phyloP scores from a whole-genome alignment of 202 grass and related monocot species.

The Brachypodium distachyon region DNA sequence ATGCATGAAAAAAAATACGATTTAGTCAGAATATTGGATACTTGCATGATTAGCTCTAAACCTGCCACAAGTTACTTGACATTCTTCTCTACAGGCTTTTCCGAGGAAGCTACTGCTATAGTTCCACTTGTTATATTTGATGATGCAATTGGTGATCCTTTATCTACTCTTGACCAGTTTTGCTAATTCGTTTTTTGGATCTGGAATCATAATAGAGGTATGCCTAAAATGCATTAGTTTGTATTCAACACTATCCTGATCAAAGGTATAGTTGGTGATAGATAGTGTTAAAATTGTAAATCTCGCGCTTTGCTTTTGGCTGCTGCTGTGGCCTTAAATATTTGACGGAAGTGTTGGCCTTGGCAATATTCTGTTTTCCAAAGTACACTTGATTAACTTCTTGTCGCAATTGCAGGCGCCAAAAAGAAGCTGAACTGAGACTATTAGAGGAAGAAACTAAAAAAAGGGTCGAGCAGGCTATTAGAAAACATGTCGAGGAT shows the following conservation, averaged over 20 bases:
- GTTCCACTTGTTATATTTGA: slow-evolving; percentile 99
- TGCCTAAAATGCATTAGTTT: slow-evolving; percentile 90
- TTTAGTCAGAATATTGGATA: slow-evolving; percentile 40
- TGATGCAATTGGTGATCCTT: slow-evolving; percentile 99
- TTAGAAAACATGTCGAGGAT: slow-evolving; percentile 87
- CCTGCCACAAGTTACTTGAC: slow-evolving; percentile 96
- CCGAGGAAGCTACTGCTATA: slow-evolving; percentile 93
- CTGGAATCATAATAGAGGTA: slow-evolving; percentile 98
- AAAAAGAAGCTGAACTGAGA: slow-evolving; percentile 95
- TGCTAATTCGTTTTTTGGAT: slow-evolving; percentile 97
- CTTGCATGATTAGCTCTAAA: slow-evolving; percentile 68
- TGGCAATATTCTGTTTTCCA: neutral
- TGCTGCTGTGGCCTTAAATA: slow-evolving; percentile 32
- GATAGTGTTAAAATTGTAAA: slow-evolving; percentile 41
- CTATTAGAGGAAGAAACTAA: slow-evolving; percentile 92
- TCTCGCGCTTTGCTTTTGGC: slow-evolving; percentile 29
- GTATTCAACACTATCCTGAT: slow-evolving; percentile 48
- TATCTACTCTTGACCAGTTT: slow-evolving; percentile 99
- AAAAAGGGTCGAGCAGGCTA: slow-evolving; percentile 82
- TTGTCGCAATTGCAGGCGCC: slow-evolving; percentile 48
- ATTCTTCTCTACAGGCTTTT: slow-evolving; percentile 99
- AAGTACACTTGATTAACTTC: slow-evolving; percentile 45
- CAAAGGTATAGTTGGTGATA: slow-evolving; percentile 53
- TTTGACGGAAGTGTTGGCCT: slow-evolving; percentile 8
- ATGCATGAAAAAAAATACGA: slow-evolving; percentile 28